These are phyloP conservation scores for Quercus gilva DNA, from an alignment of 306 rosid species.

Conservation along the genomic window DNA sequence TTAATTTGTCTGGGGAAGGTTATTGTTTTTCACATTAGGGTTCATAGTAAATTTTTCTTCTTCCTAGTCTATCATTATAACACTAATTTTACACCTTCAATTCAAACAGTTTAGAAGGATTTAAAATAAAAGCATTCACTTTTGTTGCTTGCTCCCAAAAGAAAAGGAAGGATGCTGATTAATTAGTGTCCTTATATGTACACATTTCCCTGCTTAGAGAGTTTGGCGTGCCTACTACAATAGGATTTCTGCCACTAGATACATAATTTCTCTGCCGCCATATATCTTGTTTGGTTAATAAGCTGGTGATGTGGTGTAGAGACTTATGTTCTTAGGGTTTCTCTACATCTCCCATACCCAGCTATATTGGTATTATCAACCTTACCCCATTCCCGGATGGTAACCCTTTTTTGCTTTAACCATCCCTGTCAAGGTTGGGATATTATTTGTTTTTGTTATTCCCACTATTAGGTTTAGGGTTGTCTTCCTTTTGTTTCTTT, in stretches of 20 bases:
- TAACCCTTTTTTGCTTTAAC: conserved; percentile 4
- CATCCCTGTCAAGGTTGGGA: conserved; percentile 49
- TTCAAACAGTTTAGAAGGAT: too few species aligned
- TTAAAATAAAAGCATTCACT: too few species aligned
- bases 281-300: not conserved
- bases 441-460: not conserved
- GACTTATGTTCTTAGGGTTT: conserved; percentile 11
- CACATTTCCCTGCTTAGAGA: not conserved
- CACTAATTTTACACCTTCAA: too few species aligned
- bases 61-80: not conserved
- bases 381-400: conserved; percentile 29
- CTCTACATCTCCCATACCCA: conserved; percentile 46
- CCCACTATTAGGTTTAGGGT: not conserved
- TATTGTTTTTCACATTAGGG: not conserved
- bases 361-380: conserved; percentile 31
- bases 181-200: conserved; percentile 16
- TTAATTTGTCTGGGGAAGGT: not conserved
- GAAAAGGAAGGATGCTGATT: conserved; percentile 26
- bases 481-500: not conserved
- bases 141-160: not conserved
- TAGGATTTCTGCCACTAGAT: conserved; percentile 33
- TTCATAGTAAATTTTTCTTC: not conserved
- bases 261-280: conserved; percentile 9
- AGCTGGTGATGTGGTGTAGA: conserved; percentile 44
- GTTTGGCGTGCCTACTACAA: conserved; percentile 2